Evolutionary conservation across 2,329 filamentous ascomycete genomes (phyloP), one percentile per base, ranked within the genome.

Genomic region (Zarea fungicola): DNA sequence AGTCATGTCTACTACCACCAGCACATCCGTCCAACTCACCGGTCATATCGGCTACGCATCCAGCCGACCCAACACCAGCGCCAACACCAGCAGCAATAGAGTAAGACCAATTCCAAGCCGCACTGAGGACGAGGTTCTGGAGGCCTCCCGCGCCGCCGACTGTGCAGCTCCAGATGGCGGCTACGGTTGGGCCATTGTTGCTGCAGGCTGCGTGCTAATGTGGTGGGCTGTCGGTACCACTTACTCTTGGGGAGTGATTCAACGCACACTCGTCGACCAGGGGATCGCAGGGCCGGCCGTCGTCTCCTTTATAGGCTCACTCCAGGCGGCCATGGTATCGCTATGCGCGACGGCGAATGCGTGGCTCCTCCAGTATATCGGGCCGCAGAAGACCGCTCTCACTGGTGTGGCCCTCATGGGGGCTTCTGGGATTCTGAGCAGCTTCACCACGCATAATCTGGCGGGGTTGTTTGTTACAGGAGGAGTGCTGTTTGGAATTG

Each of bases 201-300:
- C 62, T 3, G 69, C 67, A 26, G 78, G 75, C 54, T 70, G 73
- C 3, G 57, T 77, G 1, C 56, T 81, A 10, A 70, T 74, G 2
- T 83, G 77, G 67, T 80, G 76, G 77, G 70, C 75, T 44, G 71
- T 77, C 42, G 80, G 79, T 43, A 77, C 72, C 1, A 70, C 70
- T 7, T 81, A 80, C 57, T 72, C 71, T 53, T 84, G 80, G 79
- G 81, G 80, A 21, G 71, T 85, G 0, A 65, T 83, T 40, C 81
- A 85, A 61, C 69, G 70, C 4, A 78, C 73, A 0, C 68, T 84
- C 1, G 72, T 81, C 3, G 62, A 73, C 28, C 63, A 72, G 9
- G 66, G 67, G 0, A 62, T 81, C 1, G 70, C 70, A 1, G 69
- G 70, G 0, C 67, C 78, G 0, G 74, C 74, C 0, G 79, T 75